Base-by-base conservation (phyloP, 345 rosid species). In the Arabidopsis arenosa region DNA sequence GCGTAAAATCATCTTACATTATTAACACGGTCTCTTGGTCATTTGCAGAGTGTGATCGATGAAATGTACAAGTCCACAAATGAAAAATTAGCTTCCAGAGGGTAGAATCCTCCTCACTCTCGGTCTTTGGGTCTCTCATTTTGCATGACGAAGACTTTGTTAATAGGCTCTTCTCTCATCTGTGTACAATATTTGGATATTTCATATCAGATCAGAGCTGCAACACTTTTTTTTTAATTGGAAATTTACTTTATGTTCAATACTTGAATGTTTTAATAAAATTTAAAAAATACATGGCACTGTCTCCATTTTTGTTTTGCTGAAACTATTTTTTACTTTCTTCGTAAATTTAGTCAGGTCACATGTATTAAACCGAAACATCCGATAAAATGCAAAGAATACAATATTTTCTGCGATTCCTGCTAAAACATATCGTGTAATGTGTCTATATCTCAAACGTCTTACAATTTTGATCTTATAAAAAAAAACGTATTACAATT, bases 41-140 rank as follows among this genome's bases (percentile, higher is more conserved):
- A 37, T 68, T 14, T 49, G 56, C 79, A 79, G 82, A 63, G 1
- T 55, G 78, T 67, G 75, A 74, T 79, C 41, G 75, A 68, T 54
- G 79, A 79, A 62, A 79, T 79, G 82, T 79, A 80, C 65, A 66
- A 59, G 70, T 62, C 73, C 66, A 58, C 67, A 10, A 71, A 72
- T 39, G 80, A 10, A n/a, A 57, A 37, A 9, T 48, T 70, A 18
- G 80, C 80, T 64, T 32, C 68, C 21, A 64, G 80, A 72, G 61
- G 43, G 39, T 71, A 77, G 40, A 57, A 56, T 49, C 56, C 45
- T 59, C 74, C 68, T 18, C 51, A 17, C 37, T n/a, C 39, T 23
- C 55, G 47, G 28, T 59, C 49, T 15, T 36, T 45, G 64, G 7
- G 26, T 47, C 39, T 35, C 66, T 61, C 30, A 11, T 28, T 53